phyloP scores from a whole-genome alignment of 208 protist species.

The Crithidia brevicula region DNA sequence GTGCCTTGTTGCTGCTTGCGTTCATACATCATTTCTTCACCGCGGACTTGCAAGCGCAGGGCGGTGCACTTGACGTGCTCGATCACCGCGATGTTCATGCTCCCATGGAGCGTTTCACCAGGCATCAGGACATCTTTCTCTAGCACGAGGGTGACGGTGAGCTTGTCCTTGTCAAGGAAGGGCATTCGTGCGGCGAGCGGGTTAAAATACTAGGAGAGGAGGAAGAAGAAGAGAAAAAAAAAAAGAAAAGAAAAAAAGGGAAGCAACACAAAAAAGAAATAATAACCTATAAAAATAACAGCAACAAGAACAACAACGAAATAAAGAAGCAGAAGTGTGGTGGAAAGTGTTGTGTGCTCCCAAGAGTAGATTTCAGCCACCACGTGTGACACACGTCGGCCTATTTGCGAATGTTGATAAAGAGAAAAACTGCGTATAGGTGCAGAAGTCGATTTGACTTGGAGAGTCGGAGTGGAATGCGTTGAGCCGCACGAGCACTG shows the following conservation, averaged over 20 bases:
- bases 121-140: neutral
- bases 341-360: no score
- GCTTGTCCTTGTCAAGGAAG: slow-evolving; percentile 9
- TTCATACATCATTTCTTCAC: neutral
- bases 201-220: neutral
- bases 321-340: no score
- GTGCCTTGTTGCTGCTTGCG: neutral
- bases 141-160: neutral
- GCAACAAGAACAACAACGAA: no score
- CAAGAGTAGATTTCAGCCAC: no score
- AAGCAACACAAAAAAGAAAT: no score
- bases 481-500: no score
- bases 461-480: no score
- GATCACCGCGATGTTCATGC: slow-evolving; percentile 4
- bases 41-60: neutral
- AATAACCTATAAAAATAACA: neutral
- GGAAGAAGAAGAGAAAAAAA: neutral
- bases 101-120: neutral
- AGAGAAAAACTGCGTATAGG: no score
- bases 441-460: no score
- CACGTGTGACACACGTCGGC: no score
- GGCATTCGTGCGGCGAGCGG: neutral
- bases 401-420: no score
- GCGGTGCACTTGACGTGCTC: slow-evolving; percentile 6
- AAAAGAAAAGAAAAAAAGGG: neutral